A percentile compares a stretch with the other conserved stretches of the same genome.
Evolutionary conservation across 805 yeast genomes (phyloP).

Genomic region (Metschnikowia similis): DNA sequence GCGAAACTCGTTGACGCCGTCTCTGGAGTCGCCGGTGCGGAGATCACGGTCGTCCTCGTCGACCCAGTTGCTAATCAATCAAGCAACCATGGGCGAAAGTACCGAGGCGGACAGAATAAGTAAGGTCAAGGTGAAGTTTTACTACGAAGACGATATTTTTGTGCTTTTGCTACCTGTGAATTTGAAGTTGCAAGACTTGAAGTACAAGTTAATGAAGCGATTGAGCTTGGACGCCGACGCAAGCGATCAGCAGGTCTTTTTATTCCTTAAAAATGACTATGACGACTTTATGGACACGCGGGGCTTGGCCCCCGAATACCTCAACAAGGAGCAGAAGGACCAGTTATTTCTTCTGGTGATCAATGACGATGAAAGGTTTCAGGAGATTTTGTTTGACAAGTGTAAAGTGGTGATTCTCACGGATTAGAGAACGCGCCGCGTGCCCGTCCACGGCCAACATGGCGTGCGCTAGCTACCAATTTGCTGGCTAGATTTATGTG

Average conservation of each 20-base stretch:
- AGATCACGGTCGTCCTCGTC: slow-evolving; percentile 22
- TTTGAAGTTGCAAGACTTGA: slow-evolving; percentile 46
- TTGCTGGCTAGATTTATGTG: not conserved
- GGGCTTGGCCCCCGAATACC: slow-evolving; percentile 25
- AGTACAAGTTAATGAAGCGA: slow-evolving; percentile 48
- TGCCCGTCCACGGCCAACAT: not conserved
- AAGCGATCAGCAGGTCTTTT: slow-evolving; percentile 22
- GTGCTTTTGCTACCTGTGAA: slow-evolving; percentile 55
- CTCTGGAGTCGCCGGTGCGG: slow-evolving; percentile 18
- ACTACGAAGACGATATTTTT: slow-evolving; percentile 76
- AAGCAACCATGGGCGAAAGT: not conserved
- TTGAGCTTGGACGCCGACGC: slow-evolving; percentile 35
- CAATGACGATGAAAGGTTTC: slow-evolving; percentile 38
- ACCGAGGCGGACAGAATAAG: slow-evolving; percentile 13
- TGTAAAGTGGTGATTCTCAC: slow-evolving; percentile 37
- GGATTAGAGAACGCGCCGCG: slow-evolving; percentile 3
- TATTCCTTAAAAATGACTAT: slow-evolving; percentile 39
- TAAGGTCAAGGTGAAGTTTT: slow-evolving; percentile 66
- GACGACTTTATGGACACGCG: slow-evolving; percentile 36
- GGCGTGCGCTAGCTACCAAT: not conserved
- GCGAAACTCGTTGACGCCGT: slow-evolving; percentile 26
- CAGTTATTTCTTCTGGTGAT: slow-evolving; percentile 33
- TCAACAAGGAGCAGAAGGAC: slow-evolving; percentile 23
- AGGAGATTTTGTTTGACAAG: slow-evolving; percentile 37
- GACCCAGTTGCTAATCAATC: slow-evolving; percentile 15